Base-by-base conservation (phyloP, 768 basidiomycete species). In the Tylopilus sp. region DNA sequence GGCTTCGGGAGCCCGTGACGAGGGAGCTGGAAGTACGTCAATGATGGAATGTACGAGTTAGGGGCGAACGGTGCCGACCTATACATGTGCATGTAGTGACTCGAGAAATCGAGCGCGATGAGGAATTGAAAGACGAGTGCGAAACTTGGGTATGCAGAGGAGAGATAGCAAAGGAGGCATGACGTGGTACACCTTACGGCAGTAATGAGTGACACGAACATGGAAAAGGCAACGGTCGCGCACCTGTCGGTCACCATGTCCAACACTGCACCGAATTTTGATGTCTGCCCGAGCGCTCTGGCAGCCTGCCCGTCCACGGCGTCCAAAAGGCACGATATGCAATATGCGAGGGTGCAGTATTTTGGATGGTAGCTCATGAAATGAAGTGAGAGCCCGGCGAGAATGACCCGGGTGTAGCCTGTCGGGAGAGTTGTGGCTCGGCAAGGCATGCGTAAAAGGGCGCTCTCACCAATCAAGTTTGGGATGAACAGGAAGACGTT, bases 51-150 rank as follows among this genome's bases (percentile, higher is more conserved):
- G 24, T 16, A 12, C 9, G 26, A 7, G 26, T 11, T 9, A 22
- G 19, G 21, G 9, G 14, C 21, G 12, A 12, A 25, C 3, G 6
- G 33, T 19, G 22, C 45, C 60, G 63, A 95, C 96, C 96, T 97
- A 71, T 98, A 97, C 97, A 98, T 99, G 71, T 98, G 97, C 84
- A 98, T 98, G 73, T 98, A 98, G 72, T 98, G 97, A 61, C 92
- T 96, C 62, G 89, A 87, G 69, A 99, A 99, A 70, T 99, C 97
- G 52, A 99, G 83, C 1, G 95, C 84, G 72, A 99, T 99, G 56
- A 99, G 83, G 74, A 91, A 87, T 72, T 97, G 93, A 77, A 99
- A 98, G 45, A 85, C 63, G 30, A 96, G 74, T 4, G 95, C 89
- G 57, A 77, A 91, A n/a, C 72, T 63, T 5, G 94, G 93, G 74